Evolutionary conservation across 2,329 filamentous ascomycete species (phyloP), one percentile per base, ranked within the genome.

Genomic region (Cyanodermella asteris): DNA sequence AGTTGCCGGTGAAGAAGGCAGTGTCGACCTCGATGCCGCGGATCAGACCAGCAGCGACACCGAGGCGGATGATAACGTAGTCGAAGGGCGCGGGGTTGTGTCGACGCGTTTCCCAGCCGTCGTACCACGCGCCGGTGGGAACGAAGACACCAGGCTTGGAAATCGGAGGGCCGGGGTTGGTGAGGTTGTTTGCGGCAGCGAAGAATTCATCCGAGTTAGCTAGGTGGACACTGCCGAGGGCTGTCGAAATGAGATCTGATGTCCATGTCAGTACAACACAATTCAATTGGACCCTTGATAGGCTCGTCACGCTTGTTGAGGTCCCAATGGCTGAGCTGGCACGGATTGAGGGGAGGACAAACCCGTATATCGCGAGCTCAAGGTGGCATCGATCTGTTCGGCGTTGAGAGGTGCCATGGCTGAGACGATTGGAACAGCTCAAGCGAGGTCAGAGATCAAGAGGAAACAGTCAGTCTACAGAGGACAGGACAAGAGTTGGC

Each of bases 51-150:
- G 40, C 40, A 12, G 40, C 53, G 0, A 63, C 59, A n/a, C 63
- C 63, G 0, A 69, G 51, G 22, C 59, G 93, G 30, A 69, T 52
- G 5, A 69, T 55, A 1, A 62, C 63, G 59, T 60, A 70, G 43
- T 71, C 64, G 32, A 55, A 64, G 7, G 56, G 51, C 19, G 55
- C 51, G 0, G 53, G 44, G 38, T 71, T 71, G 45, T 70, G 64
- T 14, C 64, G 51, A 5, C 64, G 51, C 5, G 64, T 69, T 34
- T 71, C 64, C 64, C 64, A 70, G 11, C 64, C 64, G 39, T 70
- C 64, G 39, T 67, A 70, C 64, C 64, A 70, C 23, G 62, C 63
- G 29, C 64, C 64, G 4, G 61, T 55, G 40, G 64, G 58, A 20
- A 60, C 53, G 44, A 66, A 69, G 37, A 64, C 53, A 25, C 63